These are phyloP conservation scores for Solanum chiquidenum DNA, from an alignment of 257 asterid genomes.

Conservation along the genomic window DNA sequence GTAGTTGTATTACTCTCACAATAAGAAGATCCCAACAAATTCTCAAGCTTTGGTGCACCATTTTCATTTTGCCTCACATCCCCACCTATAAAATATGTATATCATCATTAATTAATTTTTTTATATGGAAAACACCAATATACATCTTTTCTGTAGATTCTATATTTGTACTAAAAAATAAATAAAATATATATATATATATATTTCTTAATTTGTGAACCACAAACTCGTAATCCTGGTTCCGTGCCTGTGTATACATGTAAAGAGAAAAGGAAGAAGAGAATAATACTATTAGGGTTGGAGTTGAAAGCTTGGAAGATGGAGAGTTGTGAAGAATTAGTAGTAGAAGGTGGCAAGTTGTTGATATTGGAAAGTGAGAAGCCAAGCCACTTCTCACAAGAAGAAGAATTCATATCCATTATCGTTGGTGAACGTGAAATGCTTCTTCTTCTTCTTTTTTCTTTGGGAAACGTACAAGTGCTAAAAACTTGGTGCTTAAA, in stretches of 20 bases:
- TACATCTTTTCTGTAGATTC: not conserved
- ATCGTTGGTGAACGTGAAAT: conserved; percentile 28
- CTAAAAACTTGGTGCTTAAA: not conserved
- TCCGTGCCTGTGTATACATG: not conserved
- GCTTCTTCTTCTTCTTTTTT: conserved; percentile 7
- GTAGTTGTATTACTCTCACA: conserved; percentile 3
- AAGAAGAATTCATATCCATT: conserved; percentile 46
- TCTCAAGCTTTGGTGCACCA: conserved; percentile 56
- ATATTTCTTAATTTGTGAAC: too few species aligned
- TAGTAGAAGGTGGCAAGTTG: not conserved
- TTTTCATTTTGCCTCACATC: conserved; percentile 13
- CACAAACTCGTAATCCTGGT: not conserved
- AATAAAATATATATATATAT: too few species aligned
- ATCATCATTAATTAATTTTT: not conserved
- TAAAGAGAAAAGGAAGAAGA: not conserved
- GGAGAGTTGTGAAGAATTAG: conserved; percentile 12
- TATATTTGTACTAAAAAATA: too few species aligned
- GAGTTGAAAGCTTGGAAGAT: conserved; percentile 41
- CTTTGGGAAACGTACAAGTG: conserved; percentile 48
- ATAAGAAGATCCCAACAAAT: conserved; percentile 31
- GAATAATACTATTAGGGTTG: not conserved
- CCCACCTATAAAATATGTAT: not conserved
- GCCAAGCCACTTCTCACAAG: conserved; percentile 64
- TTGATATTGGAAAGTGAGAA: conserved; percentile 65
- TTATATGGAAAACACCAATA: not conserved